phyloP scores from a whole-genome alignment of 805 yeast genomes.

The Kuraishia hungarica region DNA sequence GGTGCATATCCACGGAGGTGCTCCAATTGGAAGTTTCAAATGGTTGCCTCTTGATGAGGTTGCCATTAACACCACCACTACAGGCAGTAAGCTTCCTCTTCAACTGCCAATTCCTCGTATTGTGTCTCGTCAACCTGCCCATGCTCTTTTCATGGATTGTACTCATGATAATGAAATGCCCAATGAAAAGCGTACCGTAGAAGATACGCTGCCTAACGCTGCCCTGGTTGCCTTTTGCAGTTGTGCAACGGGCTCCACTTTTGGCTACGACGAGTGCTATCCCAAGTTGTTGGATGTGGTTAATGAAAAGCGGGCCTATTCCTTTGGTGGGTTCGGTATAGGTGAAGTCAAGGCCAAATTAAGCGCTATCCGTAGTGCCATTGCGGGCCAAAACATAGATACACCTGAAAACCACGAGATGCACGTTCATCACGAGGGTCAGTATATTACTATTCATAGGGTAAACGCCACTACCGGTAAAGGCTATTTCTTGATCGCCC shows the following conservation, averaged over 20 bases:
- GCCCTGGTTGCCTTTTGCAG: constrained; percentile 90
- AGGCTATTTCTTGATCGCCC: constrained; percentile 84
- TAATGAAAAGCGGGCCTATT: constrained; percentile 58
- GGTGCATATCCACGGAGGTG: constrained; percentile 89
- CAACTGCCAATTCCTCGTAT: constrained; percentile 53
- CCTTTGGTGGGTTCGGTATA: constrained; percentile 52
- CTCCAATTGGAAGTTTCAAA: constrained; percentile 87
- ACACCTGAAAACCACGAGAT: constrained; percentile 59
- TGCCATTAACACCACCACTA: constrained; percentile 37
- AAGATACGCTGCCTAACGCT: constrained; percentile 91
- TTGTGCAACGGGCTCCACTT: constrained; percentile 88
- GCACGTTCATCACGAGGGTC: constrained; percentile 92
- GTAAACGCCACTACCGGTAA: constrained; percentile 74
- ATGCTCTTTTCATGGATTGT: constrained; percentile 95
- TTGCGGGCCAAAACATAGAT: constrained; percentile 53
- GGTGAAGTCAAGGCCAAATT: constrained; percentile 58
- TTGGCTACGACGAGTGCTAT: constrained; percentile 90
- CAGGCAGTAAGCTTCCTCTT: constrained; percentile 36
- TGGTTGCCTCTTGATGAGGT: constrained; percentile 72
- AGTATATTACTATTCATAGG: constrained; percentile 84
- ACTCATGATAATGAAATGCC: constrained; percentile 95
- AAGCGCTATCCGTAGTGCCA: constrained; percentile 45
- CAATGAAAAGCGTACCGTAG: constrained; percentile 80
- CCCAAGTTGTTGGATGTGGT: constrained; percentile 80
- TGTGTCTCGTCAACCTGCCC: constrained; percentile 68